Evolutionary conservation across 2,329 filamentous ascomycete genomes (phyloP).

Genomic region (Chaetomium sp.): DNA sequence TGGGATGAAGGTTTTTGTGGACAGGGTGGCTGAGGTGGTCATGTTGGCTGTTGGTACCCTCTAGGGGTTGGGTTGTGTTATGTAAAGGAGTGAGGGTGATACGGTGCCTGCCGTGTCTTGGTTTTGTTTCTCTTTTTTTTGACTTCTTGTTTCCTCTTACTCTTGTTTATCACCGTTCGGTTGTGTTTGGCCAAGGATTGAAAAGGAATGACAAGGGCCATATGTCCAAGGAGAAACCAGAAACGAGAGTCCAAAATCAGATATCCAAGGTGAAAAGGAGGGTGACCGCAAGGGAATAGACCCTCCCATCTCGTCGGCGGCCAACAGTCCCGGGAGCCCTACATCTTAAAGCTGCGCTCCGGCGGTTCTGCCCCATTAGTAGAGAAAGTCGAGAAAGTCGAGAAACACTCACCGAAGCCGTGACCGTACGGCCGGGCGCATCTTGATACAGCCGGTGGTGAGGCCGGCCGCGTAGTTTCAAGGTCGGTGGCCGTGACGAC

Average conservation of each 20-base stretch:
- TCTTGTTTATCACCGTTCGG: too few relatives aligned
- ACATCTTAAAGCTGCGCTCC: not conserved
- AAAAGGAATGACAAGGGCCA: too few relatives aligned
- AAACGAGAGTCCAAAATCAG: too few relatives aligned
- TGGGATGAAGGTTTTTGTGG: slow-evolving; percentile 25
- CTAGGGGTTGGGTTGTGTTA: too few relatives aligned
- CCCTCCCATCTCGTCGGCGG: not conserved
- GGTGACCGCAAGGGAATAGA: not conserved
- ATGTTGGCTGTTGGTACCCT: not conserved
- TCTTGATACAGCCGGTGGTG: not conserved
- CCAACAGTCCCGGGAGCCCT: not conserved
- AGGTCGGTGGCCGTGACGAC: not conserved
- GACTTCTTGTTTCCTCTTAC: too few relatives aligned
- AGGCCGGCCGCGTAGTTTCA: slow-evolving; percentile 3
- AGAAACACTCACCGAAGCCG: not conserved
- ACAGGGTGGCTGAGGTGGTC: not conserved
- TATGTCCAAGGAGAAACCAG: not conserved
- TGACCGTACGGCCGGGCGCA: not conserved
- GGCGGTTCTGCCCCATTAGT: not conserved
- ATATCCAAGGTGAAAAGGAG: not conserved
- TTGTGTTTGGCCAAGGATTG: too few relatives aligned
- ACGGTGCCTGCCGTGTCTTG: slow-evolving; percentile 1
- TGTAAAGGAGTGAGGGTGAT: not conserved
- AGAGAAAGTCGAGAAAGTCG: not conserved
- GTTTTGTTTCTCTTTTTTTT: too few relatives aligned